Evolutionary conservation across 1,284 basidiomycete genomes (phyloP).

Genomic region (Earliella scabrosa): DNA sequence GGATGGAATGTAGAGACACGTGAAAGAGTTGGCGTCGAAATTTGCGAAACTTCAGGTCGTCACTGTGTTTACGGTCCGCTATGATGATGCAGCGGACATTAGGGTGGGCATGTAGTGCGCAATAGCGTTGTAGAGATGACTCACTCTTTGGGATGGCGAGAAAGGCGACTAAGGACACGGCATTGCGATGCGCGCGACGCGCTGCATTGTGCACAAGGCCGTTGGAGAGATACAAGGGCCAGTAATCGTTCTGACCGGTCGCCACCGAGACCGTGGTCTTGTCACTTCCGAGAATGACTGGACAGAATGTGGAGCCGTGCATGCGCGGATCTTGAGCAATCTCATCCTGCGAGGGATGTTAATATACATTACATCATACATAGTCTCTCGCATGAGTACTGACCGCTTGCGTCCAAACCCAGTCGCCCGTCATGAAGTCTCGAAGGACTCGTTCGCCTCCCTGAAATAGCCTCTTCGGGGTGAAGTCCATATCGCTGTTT

Average conservation of each 20-base stretch:
- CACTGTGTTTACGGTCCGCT: not conserved
- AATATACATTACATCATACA: not conserved
- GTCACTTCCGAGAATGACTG: too few relatives aligned
- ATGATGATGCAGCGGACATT: too few relatives aligned
- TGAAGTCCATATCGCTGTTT: conserved; percentile 12
- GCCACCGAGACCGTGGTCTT: too few relatives aligned
- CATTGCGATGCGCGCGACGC: conserved; percentile 25
- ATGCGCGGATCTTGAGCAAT: conserved; percentile 15
- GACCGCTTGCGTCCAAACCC: conserved; percentile 31
- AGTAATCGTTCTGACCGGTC: conserved; percentile 28
- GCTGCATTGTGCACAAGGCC: conserved; percentile 25
- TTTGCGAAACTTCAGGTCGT: conserved; percentile 7
- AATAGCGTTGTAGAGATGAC: not conserved
- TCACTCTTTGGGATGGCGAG: conserved; percentile 29
- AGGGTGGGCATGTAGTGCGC: too few relatives aligned
- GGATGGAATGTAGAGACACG: conserved; percentile 18
- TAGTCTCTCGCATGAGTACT: not conserved
- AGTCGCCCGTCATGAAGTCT: conserved; percentile 21
- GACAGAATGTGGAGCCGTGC: conserved; percentile 19
- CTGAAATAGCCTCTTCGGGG: conserved; percentile 17
- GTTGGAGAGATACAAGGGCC: conserved; percentile 24
- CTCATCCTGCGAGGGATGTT: conserved; percentile 7
- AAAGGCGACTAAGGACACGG: conserved; percentile 27
- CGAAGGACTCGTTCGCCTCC: not conserved
- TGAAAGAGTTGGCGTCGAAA: conserved; percentile 27